A percentile compares a stretch with the other conserved stretches of the same genome.
phyloP scores from a whole-genome alignment of 345 rosid species.

The Stellera chamaejasme region DNA sequence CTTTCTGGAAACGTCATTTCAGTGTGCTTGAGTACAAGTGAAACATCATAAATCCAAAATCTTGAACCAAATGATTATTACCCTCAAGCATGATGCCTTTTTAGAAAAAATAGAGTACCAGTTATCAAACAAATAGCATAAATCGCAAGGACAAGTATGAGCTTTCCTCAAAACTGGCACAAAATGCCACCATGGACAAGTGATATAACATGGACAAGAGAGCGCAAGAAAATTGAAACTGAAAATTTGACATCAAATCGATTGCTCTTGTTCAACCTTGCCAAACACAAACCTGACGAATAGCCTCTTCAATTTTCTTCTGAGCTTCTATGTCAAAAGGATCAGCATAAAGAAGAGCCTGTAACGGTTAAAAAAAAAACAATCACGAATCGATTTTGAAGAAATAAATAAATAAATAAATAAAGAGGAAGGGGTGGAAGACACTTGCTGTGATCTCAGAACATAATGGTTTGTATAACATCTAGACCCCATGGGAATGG shows the following conservation, averaged over 20 bases:
- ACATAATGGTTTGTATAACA: background rate
- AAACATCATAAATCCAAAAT: background rate
- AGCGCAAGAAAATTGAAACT: background rate
- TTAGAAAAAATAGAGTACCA: background rate
- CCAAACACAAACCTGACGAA: slow-evolving; percentile 65
- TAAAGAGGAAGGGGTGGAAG: background rate
- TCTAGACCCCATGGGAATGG: no score
- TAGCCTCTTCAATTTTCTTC: slow-evolving; percentile 95
- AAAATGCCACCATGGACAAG: background rate
- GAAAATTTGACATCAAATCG: no score
- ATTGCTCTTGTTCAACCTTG: background rate
- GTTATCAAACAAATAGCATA: background rate
- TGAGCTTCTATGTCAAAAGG: slow-evolving; percentile 98
- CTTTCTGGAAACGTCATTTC: slow-evolving; percentile 54
- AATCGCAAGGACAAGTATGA: background rate
- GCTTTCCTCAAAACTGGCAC: no score
- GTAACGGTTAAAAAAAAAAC: slow-evolving; percentile 1
- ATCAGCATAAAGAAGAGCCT: slow-evolving; percentile 94
- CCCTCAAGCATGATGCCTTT: no score
- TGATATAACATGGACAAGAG: background rate
- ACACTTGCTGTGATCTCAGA: background rate
- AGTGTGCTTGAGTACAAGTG: slow-evolving; percentile 6
- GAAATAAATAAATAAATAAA: no score
- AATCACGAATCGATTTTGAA: background rate
- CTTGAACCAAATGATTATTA: background rate